Evolutionary conservation across 2,329 filamentous ascomycete genomes (phyloP).

Genomic region (Alternaria triticina): DNA sequence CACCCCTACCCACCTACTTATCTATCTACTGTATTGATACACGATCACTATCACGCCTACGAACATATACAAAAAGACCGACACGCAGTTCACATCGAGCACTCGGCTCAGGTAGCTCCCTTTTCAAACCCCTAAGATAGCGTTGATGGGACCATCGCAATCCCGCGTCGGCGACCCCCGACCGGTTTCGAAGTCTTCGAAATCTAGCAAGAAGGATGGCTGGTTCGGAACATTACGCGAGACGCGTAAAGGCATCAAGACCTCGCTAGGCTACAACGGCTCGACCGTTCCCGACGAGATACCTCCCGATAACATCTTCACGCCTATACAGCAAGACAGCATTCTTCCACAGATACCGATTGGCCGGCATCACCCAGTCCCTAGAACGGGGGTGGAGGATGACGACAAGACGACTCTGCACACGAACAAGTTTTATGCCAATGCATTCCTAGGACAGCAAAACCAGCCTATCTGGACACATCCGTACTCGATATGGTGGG

Average conservation of each 20-base stretch:
- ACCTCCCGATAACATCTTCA: constrained; percentile 48
- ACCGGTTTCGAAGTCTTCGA: neutral
- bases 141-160: constrained; percentile 14
- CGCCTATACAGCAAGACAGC: constrained; percentile 48
- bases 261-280: constrained; percentile 13
- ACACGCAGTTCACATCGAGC: neutral
- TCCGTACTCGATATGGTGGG: constrained; percentile 59
- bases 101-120: neutral
- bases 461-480: constrained; percentile 73
- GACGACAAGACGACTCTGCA: constrained; percentile 57
- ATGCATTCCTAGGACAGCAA: constrained; percentile 79
- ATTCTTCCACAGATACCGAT: constrained; percentile 51
- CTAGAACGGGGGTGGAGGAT: constrained; percentile 48
- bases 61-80: neutral
- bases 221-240: constrained; percentile 14
- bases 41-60: neutral
- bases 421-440: constrained; percentile 76
- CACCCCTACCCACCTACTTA: neutral
- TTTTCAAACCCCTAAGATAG: neutral
- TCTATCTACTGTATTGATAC: neutral
- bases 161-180: neutral
- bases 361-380: constrained; percentile 50
- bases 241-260: constrained; percentile 9
- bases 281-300: constrained; percentile 5
- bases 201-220: constrained; percentile 4